A percentile compares a stretch with the other conserved stretches of the same genome.
Evolutionary conservation across 352 stramenopile genomes (phyloP).

Genomic region (Phytopythium aichiense): DNA sequence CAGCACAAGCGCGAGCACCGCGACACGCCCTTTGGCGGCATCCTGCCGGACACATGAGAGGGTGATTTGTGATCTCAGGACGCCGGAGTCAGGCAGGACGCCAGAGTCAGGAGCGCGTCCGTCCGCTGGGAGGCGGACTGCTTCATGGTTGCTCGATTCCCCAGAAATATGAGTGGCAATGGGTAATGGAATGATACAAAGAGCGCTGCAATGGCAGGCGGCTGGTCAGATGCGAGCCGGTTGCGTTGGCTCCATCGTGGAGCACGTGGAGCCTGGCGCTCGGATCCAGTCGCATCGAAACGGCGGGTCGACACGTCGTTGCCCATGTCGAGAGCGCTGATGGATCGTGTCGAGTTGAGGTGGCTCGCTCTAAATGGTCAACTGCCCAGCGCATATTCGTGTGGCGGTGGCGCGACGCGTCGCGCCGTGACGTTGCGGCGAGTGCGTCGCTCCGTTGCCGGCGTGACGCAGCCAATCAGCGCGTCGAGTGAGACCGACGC

Average conservation of each 20-base stretch:
- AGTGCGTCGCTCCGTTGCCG: background rate
- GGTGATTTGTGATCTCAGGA: conserved; percentile 6
- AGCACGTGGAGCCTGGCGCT: background rate
- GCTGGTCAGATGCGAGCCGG: no score
- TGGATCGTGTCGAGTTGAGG: no score
- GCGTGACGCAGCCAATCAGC: conserved; percentile 3
- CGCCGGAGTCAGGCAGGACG: background rate
- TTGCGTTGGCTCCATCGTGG: no score
- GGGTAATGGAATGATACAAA: no score
- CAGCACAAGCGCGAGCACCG: conserved; percentile 46
- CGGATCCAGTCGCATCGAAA: background rate
- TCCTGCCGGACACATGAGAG: conserved; percentile 18
- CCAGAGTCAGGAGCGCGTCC: no score
- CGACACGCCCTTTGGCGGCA: conserved; percentile 24
- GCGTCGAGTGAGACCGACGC: background rate
- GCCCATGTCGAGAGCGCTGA: no score
- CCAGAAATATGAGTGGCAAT: no score
- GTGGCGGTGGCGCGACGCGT: background rate
- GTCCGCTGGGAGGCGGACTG: no score
- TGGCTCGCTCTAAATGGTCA: background rate
- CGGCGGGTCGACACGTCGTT: background rate
- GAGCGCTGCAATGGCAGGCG: no score
- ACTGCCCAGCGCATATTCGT: background rate
- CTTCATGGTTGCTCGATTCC: no score
- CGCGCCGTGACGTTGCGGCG: background rate